Percentiles rank a stretch among this genome's conserved stretches.
Evolutionary conservation across 768 basidiomycete species (phyloP).

Genomic region (Cystofilobasidium capitatum): DNA sequence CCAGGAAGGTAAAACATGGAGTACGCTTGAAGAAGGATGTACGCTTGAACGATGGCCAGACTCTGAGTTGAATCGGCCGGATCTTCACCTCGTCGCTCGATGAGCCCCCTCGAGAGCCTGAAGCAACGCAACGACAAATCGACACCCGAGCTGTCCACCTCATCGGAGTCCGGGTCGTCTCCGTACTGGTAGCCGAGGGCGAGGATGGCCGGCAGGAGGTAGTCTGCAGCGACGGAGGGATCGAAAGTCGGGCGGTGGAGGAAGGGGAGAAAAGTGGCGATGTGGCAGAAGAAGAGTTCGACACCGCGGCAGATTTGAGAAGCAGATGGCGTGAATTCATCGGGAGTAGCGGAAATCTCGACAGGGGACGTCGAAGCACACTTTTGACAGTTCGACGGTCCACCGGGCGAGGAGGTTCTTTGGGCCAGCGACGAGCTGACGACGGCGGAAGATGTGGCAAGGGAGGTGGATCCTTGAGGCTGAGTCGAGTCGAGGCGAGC

Average conservation of each 20-base stretch:
- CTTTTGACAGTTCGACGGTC: not conserved
- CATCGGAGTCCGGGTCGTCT: constrained; percentile 6
- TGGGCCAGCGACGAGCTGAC: not conserved
- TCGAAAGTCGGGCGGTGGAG: constrained; percentile 32
- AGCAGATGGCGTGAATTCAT: constrained; percentile 11
- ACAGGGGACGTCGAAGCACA: constrained; percentile 2
- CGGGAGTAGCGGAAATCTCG: not conserved
- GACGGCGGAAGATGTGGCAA: too few relatives aligned
- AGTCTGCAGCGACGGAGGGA: constrained; percentile 1
- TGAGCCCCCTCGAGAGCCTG: constrained; percentile 5
- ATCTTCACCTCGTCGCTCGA: constrained; percentile 18
- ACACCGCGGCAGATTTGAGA: not conserved
- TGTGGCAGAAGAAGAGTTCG: constrained; percentile 29
- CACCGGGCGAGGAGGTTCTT: not conserved
- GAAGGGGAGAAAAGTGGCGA: constrained; percentile 28
- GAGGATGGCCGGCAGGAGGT: constrained; percentile 28
- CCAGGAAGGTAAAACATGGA: constrained; percentile 26
- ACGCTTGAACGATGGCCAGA: constrained; percentile 28
- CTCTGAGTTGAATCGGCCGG: constrained; percentile 11
- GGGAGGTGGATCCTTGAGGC: too few relatives aligned
- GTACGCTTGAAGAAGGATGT: constrained; percentile 28
- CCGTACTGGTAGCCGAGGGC: constrained; percentile 27
- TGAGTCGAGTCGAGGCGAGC: too few relatives aligned
- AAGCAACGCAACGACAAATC: constrained; percentile 24
- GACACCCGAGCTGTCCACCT: not conserved